phyloP scores from a whole-genome alignment of 2,329 filamentous ascomycete species.

The Diaporthe capsici region DNA sequence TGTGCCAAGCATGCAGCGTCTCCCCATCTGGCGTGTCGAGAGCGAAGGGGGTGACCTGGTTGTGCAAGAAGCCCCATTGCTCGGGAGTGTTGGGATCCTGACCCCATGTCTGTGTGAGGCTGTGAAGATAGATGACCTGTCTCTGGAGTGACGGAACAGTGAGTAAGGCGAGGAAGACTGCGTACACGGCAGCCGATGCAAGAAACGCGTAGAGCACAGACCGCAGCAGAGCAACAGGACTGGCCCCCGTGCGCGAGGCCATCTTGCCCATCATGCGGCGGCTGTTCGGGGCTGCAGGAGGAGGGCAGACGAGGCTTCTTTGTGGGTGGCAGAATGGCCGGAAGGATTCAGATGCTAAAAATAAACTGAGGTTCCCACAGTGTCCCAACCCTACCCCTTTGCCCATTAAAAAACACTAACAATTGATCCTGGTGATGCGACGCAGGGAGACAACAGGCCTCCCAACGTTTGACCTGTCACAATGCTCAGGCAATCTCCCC shows the following conservation, averaged over 20 bases:
- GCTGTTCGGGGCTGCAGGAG: not conserved
- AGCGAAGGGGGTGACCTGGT: conserved; percentile 81
- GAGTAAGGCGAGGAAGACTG: conserved; percentile 47
- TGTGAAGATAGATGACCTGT: conserved; percentile 70
- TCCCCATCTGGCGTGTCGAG: conserved; percentile 76
- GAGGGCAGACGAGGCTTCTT: not conserved
- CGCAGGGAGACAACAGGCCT: not conserved
- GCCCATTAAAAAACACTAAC: not conserved
- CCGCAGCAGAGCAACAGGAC: not conserved
- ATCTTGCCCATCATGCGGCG: not conserved
- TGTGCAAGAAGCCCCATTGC: conserved; percentile 78
- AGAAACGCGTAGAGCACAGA: conserved; percentile 6
- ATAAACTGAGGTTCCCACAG: not conserved
- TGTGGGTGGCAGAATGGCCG: not conserved
- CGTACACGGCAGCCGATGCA: conserved; percentile 36
- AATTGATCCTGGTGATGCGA: not conserved
- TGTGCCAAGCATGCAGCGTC: conserved; percentile 80
- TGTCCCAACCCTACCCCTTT: not conserved
- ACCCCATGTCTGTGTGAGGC: conserved; percentile 67
- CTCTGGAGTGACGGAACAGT: conserved; percentile 62
- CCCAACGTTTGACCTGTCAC: not conserved
- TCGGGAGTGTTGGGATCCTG: conserved; percentile 76
- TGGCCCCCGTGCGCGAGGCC: not conserved
- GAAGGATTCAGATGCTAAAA: not conserved
- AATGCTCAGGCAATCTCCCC: not conserved